Conservation (phyloP, 495 filamentous ascomycete genomes). For the Annulohypoxylon bovei region DNA sequence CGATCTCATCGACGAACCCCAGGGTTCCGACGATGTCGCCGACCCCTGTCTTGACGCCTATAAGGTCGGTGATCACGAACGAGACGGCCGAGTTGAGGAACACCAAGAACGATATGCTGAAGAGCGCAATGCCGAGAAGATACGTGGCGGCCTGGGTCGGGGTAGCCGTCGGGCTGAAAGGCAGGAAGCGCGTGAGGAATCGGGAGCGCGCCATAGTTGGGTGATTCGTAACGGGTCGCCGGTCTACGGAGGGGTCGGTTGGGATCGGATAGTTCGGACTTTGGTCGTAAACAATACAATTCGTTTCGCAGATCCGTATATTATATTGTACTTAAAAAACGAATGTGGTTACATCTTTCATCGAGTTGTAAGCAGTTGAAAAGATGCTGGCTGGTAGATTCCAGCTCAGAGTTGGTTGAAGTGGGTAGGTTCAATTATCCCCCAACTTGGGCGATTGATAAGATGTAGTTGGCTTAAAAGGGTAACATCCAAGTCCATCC, state of each 20-base stretch:
- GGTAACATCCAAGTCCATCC: constrained; percentile 12
- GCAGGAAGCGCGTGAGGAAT: constrained; percentile 58
- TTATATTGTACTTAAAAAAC: constrained; percentile 13
- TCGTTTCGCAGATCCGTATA: constrained; percentile 13
- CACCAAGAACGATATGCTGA: constrained; percentile 96
- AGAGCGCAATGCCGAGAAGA: constrained; percentile 87
- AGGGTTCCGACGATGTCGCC: constrained; percentile 93
- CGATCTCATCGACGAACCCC: constrained; percentile 93
- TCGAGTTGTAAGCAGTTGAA: constrained; percentile 12
- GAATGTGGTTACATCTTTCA: constrained; percentile 25
- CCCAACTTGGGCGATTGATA: not conserved
- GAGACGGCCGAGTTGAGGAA: constrained; percentile 95
- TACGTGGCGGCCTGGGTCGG: constrained; percentile 83
- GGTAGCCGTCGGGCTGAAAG: constrained; percentile 68
- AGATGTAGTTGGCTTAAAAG: constrained; percentile 18
- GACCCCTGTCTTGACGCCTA: constrained; percentile 78
- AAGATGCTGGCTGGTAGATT: not conserved
- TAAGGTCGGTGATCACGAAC: constrained; percentile 92
- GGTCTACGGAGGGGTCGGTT: constrained; percentile 27
- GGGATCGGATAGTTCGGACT: constrained; percentile 12
- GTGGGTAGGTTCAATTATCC: not conserved
- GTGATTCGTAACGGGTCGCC: not conserved
- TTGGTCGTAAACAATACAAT: not conserved
- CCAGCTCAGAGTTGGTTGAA: constrained; percentile 19
- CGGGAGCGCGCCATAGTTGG: constrained; percentile 26